Percentiles rank a stretch among this genome's conserved stretches.
These are phyloP conservation scores for Microstegium vimineum DNA, from an alignment of 176 grass and related monocot genomes.

Conservation along the genomic window DNA sequence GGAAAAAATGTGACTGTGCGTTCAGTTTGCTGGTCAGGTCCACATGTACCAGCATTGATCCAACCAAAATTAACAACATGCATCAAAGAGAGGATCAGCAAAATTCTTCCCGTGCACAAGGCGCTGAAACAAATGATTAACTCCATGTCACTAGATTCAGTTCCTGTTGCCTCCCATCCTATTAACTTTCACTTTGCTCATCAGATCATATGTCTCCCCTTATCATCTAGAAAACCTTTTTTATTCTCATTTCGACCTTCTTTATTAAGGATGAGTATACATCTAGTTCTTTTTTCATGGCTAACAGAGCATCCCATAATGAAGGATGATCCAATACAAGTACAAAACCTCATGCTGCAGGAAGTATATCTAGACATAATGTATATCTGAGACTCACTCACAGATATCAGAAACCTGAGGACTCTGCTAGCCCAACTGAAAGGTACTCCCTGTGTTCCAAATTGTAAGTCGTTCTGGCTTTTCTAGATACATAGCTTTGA, in stretches of 20 bases:
- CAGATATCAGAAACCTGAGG: slow-evolving; percentile 12
- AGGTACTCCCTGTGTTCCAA: background rate
- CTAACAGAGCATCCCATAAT: background rate
- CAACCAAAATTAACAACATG: background rate
- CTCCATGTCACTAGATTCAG: background rate
- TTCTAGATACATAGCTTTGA: background rate
- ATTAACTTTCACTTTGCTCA: background rate
- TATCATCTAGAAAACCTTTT: background rate
- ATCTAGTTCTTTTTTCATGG: background rate
- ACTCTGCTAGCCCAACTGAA: background rate
- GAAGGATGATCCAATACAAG: background rate
- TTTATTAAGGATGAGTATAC: background rate
- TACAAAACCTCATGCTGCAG: background rate
- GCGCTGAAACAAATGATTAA: background rate
- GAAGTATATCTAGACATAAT: too few species aligned
- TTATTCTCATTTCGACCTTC: background rate
- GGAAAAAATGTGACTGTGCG: background rate
- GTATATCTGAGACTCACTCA: background rate
- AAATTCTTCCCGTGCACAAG: background rate
- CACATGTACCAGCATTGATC: background rate
- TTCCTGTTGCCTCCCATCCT: background rate
- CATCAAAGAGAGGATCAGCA: background rate
- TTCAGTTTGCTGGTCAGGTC: background rate
- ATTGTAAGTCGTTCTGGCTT: background rate
- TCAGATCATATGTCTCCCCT: background rate